phyloP scores from a whole-genome alignment of 345 rosid genomes.

The Mallotus nudiflorus region DNA sequence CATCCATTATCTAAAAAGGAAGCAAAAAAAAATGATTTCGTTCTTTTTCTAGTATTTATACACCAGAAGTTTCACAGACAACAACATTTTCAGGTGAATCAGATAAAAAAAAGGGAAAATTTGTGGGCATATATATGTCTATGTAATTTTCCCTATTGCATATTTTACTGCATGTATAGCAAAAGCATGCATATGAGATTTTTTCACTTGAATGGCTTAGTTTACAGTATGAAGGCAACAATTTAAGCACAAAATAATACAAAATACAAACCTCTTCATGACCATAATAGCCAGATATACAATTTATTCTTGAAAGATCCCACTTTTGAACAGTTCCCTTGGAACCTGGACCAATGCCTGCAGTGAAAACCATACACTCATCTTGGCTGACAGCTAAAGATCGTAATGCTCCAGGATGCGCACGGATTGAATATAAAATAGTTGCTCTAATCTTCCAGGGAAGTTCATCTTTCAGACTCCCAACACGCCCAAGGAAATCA shows the following conservation, averaged over 20 bases:
- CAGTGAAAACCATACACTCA: conserved; percentile 81
- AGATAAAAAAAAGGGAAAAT: neutral
- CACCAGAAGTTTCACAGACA: neutral
- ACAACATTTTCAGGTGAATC: neutral
- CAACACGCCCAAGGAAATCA: conserved; percentile 73
- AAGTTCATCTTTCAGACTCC: conserved; percentile 68
- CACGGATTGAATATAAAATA: conserved; percentile 67
- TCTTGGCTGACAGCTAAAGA: conserved; percentile 78
- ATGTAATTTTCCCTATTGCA: neutral
- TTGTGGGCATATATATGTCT: neutral
- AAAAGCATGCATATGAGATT: neutral
- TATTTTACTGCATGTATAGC: neutral
- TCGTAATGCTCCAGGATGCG: conserved; percentile 85
- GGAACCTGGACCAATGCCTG: conserved; percentile 89
- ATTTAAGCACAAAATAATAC: conserved; percentile 8
- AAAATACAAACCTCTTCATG: conserved; percentile 87
- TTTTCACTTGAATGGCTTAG: neutral
- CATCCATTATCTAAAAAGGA: neutral
- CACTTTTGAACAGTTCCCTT: conserved; percentile 92
- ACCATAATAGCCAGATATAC: conserved; percentile 80
- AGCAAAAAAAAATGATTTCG: neutral
- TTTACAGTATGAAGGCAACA: conserved; percentile 4
- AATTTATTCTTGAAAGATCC: conserved; percentile 79
- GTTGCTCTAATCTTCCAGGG: conserved; percentile 92
- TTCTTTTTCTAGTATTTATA: neutral